phyloP scores from a whole-genome alignment of 2,329 filamentous ascomycete species.

The Cladosporium sp. region DNA sequence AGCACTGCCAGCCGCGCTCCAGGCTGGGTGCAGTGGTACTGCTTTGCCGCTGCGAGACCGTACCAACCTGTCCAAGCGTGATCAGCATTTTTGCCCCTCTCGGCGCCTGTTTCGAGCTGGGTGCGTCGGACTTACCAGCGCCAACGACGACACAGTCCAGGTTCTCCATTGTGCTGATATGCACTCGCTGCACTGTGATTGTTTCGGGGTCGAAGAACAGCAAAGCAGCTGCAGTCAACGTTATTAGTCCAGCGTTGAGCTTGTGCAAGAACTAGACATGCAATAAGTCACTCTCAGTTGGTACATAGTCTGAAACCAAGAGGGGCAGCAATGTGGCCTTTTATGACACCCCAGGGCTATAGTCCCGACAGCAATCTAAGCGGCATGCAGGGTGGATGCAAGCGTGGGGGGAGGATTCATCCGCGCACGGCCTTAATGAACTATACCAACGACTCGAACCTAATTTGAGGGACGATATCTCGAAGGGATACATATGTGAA shows the following conservation, averaged over 20 bases:
- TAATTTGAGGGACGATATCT: neutral
- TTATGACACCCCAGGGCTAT: slow-evolving; percentile 4
- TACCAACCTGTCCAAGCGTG: slow-evolving; percentile 16
- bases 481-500: neutral
- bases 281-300: neutral
- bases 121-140: neutral
- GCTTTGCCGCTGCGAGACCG: slow-evolving; percentile 17
- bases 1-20: slow-evolving; percentile 34
- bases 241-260: neutral
- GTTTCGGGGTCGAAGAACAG: slow-evolving; percentile 1
- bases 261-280: neutral
- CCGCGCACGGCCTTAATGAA: slow-evolving; percentile 5
- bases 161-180: slow-evolving; percentile 5
- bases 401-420: neutral
- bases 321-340: neutral
- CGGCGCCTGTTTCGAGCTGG: neutral
- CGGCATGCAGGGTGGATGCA: neutral
- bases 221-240: neutral
- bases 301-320: neutral
- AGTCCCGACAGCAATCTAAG: neutral
- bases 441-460: slow-evolving; percentile 2
- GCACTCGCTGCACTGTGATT: neutral
- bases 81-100: slow-evolving; percentile 3
- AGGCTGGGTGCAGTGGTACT: slow-evolving; percentile 16
- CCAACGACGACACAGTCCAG: slow-evolving; percentile 16